These are phyloP conservation scores for Teratosphaeria viscida DNA, from an alignment of 2,329 filamentous ascomycete species.

Conservation along the genomic window DNA sequence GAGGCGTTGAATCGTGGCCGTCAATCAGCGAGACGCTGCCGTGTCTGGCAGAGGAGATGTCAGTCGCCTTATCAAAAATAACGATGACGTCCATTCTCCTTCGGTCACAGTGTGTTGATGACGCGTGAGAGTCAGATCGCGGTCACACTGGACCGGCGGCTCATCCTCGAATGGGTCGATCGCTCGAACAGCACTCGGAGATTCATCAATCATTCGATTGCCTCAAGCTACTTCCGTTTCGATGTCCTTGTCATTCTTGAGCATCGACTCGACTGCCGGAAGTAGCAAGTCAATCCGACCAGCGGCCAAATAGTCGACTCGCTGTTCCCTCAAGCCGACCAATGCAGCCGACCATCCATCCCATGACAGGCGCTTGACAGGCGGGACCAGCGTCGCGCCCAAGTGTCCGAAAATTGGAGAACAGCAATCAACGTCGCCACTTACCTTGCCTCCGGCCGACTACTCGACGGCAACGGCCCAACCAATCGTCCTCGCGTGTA, in stretches of 20 bases:
- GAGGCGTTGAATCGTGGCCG: neutral
- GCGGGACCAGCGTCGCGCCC: too few relatives aligned
- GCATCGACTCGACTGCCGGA: too few relatives aligned
- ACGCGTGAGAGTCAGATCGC: too few relatives aligned
- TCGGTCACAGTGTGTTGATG: too few relatives aligned
- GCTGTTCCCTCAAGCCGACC: too few relatives aligned
- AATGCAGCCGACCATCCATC: too few relatives aligned
- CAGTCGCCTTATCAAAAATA: neutral
- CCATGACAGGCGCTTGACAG: too few relatives aligned
- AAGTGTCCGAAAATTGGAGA: neutral
- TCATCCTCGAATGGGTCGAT: neutral
- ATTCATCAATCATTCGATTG: neutral
- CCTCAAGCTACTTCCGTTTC: too few relatives aligned
- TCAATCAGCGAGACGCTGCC: neutral
- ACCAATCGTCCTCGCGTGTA: slow-evolving; percentile 34
- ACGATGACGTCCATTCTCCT: too few relatives aligned
- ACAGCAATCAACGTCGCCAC: neutral
- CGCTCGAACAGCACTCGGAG: neutral
- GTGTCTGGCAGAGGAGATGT: neutral
- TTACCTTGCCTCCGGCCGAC: neutral
- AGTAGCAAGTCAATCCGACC: too few relatives aligned
- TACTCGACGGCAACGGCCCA: slow-evolving; percentile 22
- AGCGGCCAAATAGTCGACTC: too few relatives aligned
- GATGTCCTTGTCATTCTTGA: too few relatives aligned
- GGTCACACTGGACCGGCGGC: neutral